phyloP scores from a whole-genome alignment of 495 filamentous ascomycete species.

The Mytilinidion resinicola region DNA sequence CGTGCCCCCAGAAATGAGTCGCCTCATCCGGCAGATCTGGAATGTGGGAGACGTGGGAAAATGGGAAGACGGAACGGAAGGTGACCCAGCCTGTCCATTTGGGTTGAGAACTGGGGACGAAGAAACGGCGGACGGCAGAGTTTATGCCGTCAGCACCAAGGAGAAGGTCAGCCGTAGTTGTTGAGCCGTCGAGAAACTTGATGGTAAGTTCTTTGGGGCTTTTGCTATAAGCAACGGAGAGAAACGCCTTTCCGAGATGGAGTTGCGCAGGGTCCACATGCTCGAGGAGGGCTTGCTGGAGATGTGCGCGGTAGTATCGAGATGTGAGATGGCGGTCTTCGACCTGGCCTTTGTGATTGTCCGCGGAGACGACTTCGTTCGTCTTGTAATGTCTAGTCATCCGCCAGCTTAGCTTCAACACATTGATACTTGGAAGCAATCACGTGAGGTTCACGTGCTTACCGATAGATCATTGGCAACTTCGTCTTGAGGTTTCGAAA shows the following conservation, averaged over 20 bases:
- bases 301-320: conserved; percentile 43
- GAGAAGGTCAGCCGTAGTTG: conserved; percentile 30
- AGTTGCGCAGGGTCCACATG: conserved; percentile 30
- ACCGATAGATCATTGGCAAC: conserved; percentile 35
- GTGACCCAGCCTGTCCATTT: conserved; percentile 43
- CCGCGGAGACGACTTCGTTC: conserved; percentile 41
- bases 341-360: conserved; percentile 36
- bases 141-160: conserved; percentile 35
- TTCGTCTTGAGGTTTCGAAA: conserved; percentile 9
- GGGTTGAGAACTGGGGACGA: conserved; percentile 39
- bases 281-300: conserved; percentile 42
- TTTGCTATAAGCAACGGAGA: conserved; percentile 12
- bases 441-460: conserved; percentile 13
- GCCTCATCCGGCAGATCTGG: conserved; percentile 40
- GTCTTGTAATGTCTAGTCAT: conserved; percentile 38
- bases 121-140: conserved; percentile 32
- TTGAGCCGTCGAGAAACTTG: conserved; percentile 29
- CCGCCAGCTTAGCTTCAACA: no score
- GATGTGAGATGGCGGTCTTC: conserved; percentile 42
- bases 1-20: conserved; percentile 46
- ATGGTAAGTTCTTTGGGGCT: conserved; percentile 16
- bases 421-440: not conserved
- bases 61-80: conserved; percentile 41
- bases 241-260: conserved; percentile 30
- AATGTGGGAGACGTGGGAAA: conserved; percentile 35